A percentile compares a stretch with the other conserved stretches of the same genome.
Evolutionary conservation across 2,329 filamentous ascomycete genomes (phyloP).

Genomic region (Tricladium varicosporioides): DNA sequence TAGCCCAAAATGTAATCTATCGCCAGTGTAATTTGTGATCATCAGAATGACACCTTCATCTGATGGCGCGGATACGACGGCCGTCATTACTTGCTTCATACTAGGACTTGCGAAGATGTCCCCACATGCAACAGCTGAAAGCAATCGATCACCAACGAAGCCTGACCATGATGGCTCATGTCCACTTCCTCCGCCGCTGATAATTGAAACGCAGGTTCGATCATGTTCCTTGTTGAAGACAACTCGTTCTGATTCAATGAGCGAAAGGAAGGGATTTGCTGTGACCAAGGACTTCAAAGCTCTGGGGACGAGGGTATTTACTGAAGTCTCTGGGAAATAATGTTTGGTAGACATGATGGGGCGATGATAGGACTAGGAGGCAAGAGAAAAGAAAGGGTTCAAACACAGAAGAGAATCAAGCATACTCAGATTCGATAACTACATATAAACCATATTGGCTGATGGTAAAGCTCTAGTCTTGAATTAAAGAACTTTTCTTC

Average conservation of each 20-base stretch:
- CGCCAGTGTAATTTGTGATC: constrained; percentile 55
- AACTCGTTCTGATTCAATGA: constrained; percentile 46
- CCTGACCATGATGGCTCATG: constrained; percentile 55
- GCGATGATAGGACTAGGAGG: too few relatives aligned
- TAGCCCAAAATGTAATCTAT: constrained; percentile 42
- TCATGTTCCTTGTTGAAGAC: constrained; percentile 44
- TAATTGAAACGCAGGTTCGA: constrained; percentile 22
- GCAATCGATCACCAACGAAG: constrained; percentile 60
- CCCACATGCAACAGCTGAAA: constrained; percentile 58
- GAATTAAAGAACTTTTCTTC: too few relatives aligned
- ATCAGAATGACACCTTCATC: constrained; percentile 56
- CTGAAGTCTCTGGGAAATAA: constrained; percentile 50
- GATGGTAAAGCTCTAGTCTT: too few relatives aligned
- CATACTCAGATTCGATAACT: too few relatives aligned
- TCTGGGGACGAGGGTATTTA: constrained; percentile 43
- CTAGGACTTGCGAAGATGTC: constrained; percentile 64
- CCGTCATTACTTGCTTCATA: constrained; percentile 60
- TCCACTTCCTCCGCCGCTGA: constrained; percentile 31
- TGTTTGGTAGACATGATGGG: constrained; percentile 51
- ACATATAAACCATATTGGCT: too few relatives aligned
- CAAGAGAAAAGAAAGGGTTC: too few relatives aligned
- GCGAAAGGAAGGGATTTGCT: constrained; percentile 42
- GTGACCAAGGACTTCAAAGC: constrained; percentile 46
- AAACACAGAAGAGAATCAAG: too few relatives aligned
- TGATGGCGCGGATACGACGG: constrained; percentile 53